Base-by-base conservation (phyloP, 2,329 filamentous ascomycete genomes). In the Arthrobotrys iridis region DNA sequence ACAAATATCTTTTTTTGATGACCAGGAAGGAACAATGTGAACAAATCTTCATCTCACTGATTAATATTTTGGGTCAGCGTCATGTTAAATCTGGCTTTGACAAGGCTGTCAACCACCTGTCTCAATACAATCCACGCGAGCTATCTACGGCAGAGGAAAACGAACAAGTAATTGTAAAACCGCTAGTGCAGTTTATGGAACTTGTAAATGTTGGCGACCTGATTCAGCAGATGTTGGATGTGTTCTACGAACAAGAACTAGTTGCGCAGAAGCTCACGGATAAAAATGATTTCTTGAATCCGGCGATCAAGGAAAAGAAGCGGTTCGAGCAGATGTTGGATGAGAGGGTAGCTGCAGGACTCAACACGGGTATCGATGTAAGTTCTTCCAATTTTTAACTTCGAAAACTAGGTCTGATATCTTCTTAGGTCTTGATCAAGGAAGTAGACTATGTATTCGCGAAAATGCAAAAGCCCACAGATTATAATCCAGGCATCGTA, bases 311-410 rank as follows among this genome's bases (percentile, higher is more conserved):
- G 79, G 93, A 95, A 77, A 99, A 99, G 87, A 98, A 97, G 84
- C 93, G 92, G 78, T 99, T 98, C 80, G 95, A 99, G 85, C 93
- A 97, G 81, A 97, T 97, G 91, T 89, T 99, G 0, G 95, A 99
- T 80, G 95, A 98, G 83, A 92, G 92, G 74, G 95, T 99, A 5
- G 95, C 95, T 2, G 93, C 94, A 6, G 96, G 96, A 0, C 85
- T 99, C 77, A 97, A 97, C 83, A 97, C 96, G 84, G 95, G 95
- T 77, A 98, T 99, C 77, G 94, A 99, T 80, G 95, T 97, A 68
- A 59, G 66, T 59, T 22, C 11, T 28, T 20, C 26, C 10, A 5
- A 15, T 20, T 18, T 7, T 11, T 35, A 10, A 2, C 22, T 43
- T 24, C 1, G 18, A 18, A 10, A 15, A 3, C 18, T 11, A 2